phyloP scores from a whole-genome alignment of 495 filamentous ascomycete species.

The Hypoxylon crocopeplum region DNA sequence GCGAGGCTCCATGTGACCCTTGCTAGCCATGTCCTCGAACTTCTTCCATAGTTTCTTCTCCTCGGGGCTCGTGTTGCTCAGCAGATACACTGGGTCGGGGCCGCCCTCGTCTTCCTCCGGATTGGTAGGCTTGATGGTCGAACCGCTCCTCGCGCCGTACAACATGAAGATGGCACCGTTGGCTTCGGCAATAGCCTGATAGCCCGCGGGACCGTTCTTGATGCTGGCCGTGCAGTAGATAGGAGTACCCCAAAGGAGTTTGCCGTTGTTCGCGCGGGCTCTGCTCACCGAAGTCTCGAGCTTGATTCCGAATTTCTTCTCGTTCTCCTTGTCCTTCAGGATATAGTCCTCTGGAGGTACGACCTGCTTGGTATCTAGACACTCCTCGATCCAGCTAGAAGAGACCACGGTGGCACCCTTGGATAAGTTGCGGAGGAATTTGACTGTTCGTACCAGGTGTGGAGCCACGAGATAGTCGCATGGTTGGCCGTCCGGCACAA shows the following conservation, averaged over 20 bases:
- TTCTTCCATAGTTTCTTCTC: conserved; percentile 80
- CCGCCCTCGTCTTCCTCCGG: conserved; percentile 64
- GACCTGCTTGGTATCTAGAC: conserved; percentile 63
- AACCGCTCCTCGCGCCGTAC: conserved; percentile 75
- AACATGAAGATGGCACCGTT: conserved; percentile 84
- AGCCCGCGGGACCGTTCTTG: conserved; percentile 81
- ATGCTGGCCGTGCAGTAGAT: conserved; percentile 83
- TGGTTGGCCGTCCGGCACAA: conserved; percentile 73
- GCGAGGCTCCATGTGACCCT: conserved; percentile 71
- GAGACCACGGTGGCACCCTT: conserved; percentile 75
- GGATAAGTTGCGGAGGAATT: conserved; percentile 88
- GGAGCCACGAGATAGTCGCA: conserved; percentile 91
- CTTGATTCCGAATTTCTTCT: conserved; percentile 71
- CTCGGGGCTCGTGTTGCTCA: conserved; percentile 66
- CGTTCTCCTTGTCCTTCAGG: conserved; percentile 72
- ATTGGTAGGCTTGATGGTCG: conserved; percentile 62
- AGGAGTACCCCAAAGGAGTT: conserved; percentile 72
- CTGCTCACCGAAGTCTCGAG: conserved; percentile 68
- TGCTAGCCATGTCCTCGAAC: conserved; percentile 78
- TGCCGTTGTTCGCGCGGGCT: conserved; percentile 76
- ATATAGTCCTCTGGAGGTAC: conserved; percentile 66
- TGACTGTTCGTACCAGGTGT: conserved; percentile 82
- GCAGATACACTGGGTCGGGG: conserved; percentile 76
- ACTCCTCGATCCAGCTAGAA: conserved; percentile 79
- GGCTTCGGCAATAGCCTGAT: conserved; percentile 79